A percentile compares a stretch with the other conserved stretches of the same genome.
phyloP scores from a whole-genome alignment of 352 stramenopile genomes.

The Globisporangium echinulatum region DNA sequence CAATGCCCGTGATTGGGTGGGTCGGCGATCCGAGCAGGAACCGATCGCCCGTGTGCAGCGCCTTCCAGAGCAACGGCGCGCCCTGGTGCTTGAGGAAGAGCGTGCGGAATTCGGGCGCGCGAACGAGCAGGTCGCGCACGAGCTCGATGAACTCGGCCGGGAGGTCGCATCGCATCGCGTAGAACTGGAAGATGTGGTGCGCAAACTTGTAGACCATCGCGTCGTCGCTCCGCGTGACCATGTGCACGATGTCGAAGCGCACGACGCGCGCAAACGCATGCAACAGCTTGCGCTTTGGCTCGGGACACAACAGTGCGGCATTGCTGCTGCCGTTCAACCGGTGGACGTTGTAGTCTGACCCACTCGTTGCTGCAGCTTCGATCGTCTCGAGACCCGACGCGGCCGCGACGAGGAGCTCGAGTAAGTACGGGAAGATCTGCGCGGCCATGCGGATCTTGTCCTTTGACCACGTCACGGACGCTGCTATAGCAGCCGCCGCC shows the following conservation, averaged over 20 bases:
- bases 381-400: conserved; percentile 20
- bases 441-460: conserved; percentile 29
- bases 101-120: conserved; percentile 26
- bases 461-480: conserved; percentile 14
- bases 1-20: neutral
- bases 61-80: conserved; percentile 37
- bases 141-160: conserved; percentile 31
- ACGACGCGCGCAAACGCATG: conserved; percentile 27
- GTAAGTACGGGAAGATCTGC: conserved; percentile 28
- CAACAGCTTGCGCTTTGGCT: conserved; percentile 20
- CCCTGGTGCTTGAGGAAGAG: conserved; percentile 46
- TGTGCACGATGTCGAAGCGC: conserved; percentile 29
- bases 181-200: conserved; percentile 44
- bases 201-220: conserved; percentile 25
- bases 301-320: neutral
- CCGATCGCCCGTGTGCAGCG: conserved; percentile 25
- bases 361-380: neutral
- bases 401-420: conserved; percentile 31
- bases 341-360: neutral
- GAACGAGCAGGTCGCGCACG: conserved; percentile 30
- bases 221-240: conserved; percentile 32
- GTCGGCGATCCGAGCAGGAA: conserved; percentile 2
- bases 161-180: conserved; percentile 27
- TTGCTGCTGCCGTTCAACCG: too few species aligned
- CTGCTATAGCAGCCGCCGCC: neutral